Evolutionary conservation across 495 filamentous ascomycete species (phyloP), one percentile per base, ranked within the genome.

Genomic region (Lepraria neglecta): DNA sequence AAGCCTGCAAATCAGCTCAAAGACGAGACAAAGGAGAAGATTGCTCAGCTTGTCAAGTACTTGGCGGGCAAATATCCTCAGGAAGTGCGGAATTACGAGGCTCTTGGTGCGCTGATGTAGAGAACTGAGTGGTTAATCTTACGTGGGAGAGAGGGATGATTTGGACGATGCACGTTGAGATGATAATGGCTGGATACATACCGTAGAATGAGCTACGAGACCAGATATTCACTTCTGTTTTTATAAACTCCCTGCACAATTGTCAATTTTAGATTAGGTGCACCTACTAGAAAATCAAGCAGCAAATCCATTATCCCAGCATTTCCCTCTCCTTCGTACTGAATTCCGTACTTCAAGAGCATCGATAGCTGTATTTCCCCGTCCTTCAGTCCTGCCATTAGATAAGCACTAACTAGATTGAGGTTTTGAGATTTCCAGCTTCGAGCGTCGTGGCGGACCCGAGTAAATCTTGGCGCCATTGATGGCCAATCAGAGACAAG

Each of bases 1-100:
- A 31, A 51, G 33, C 90, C 91, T 64, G 3, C 28, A 21, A 89
- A 92, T 64, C 94, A 97, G 77, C 77, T 98, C 11, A 87, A 88
- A 59, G 83, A 86, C 40, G 87, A 91, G 75, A 92, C 88, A 35
- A 86, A 90, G 27, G 72, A 70, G 24, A 81, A 88, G 75, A 72
- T 91, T 43, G 74, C 80, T 24, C 78, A 89, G 75, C 77, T 90
- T n/a, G 84, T 90, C 59, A 82, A 84, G 71, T 90, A 84, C 72
- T 74, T 92, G 35, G 81, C 82, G 66, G 76, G 81, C 64, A 80
- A 80, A 62, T 53, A 69, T 46, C 64, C 70, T 1, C 42, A 30
- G 24, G 53, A 72, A 40, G 60, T 72, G 53, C 44, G 35, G 10
- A 66, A 65, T 43, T 65, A 71, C 56, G 60, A 65, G 52, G 63